Evolutionary conservation across 208 protist genomes (phyloP).

Genomic region (Leishmania turanica): DNA sequence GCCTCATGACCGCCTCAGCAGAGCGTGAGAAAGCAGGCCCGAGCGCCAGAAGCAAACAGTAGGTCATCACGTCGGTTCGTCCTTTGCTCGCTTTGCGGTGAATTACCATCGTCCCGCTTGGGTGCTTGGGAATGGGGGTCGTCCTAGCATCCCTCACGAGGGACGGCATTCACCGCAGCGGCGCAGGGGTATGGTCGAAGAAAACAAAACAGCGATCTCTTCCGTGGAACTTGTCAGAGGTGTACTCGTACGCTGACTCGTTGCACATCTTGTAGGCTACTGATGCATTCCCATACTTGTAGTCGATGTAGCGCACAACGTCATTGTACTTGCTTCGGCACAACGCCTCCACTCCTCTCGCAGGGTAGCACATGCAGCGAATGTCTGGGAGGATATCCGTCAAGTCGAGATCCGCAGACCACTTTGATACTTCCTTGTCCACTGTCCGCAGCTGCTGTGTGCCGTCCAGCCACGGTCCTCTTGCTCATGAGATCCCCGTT

Average conservation of each 20-base stretch:
- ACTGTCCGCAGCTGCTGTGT: constrained; percentile 43
- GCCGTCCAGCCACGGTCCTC: background rate
- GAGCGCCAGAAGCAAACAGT: constrained; percentile 65
- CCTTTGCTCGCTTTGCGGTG: constrained; percentile 97
- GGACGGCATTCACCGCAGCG: constrained; percentile 79
- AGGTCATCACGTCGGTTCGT: constrained; percentile 95
- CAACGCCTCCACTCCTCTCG: constrained; percentile 82
- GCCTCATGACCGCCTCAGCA: constrained; percentile 61
- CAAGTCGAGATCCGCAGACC: constrained; percentile 92
- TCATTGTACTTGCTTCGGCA: constrained; percentile 94
- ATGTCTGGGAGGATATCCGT: constrained; percentile 86
- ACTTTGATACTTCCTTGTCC: constrained; percentile 43
- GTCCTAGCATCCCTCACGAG: constrained; percentile 47
- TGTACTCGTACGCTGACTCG: constrained; percentile 84
- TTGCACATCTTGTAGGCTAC: constrained; percentile 95
- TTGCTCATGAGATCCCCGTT: background rate
- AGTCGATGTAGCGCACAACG: constrained; percentile 72
- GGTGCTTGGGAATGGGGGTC: constrained; percentile 39
- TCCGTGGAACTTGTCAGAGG: constrained; percentile 54
- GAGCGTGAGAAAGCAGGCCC: constrained; percentile 41
- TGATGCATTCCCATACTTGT: constrained; percentile 90
- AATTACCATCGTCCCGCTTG: constrained; percentile 86
- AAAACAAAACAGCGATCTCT: constrained; percentile 88
- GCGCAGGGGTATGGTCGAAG: constrained; percentile 92
- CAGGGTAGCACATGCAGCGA: constrained; percentile 95